Evolutionary conservation across 2,329 filamentous ascomycete genomes (phyloP), one percentile per base, ranked within the genome.

Genomic region (Cercospora janseana): DNA sequence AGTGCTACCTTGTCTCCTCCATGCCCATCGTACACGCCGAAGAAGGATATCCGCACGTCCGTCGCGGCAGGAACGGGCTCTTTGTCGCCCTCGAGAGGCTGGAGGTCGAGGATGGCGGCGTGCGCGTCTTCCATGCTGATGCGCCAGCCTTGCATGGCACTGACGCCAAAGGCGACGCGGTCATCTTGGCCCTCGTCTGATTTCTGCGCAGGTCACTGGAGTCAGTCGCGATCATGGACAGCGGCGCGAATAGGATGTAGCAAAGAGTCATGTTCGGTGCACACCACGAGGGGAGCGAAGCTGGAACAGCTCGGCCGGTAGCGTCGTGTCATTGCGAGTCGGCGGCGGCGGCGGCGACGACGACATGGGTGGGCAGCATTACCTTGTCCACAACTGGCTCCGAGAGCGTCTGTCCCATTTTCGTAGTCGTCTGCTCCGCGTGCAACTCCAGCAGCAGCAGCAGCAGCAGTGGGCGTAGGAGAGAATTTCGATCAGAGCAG

Each of bases 101-200:
- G 82, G 61, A 97, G 82, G 72, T 97, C 88, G 69, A 98, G 86
- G 45, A 97, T 76, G 49, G 87, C 81, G 55, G 88, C 88, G 75
- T 98, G 93, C 58, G 93, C 85, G 70, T 98, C 93, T 72, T 98
- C 93, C 93, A 98, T 98, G 78, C 88, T 95, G 75, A 98, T 97
- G 76, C 93, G 87, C 93, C 93, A 98, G 78, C 93, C 93, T 75
- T 98, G 93, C 93, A 98, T 98, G 73, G 90, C 90, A 60, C 93
- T 98, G 60, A 97, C 84, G 68, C 93, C 93, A 72, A 88, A 98
- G 69, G 93, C 75, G 69, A 95, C 83, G 69, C 88, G 85, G 60
- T 95, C 90, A 87, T 97, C 91, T 75, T 89, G 85, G 73, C 91
- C 91, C 69, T 84, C 84, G 70, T 86, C 85, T 66, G 93, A 98